These are phyloP conservation scores for Kodamaea lidongshanica DNA, from an alignment of 805 yeast genomes.

Conservation along the genomic window DNA sequence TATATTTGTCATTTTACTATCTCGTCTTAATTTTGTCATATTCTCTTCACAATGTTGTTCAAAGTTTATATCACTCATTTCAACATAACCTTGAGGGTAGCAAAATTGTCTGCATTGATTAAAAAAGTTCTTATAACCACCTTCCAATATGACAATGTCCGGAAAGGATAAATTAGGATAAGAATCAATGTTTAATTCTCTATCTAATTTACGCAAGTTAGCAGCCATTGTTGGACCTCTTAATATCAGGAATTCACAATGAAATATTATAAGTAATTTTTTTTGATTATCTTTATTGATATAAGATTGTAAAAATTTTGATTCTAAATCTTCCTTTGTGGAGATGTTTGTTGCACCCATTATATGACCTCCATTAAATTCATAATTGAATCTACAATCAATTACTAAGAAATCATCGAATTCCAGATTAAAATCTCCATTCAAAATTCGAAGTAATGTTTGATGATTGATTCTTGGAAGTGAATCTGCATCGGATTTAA, in stretches of 20 bases:
- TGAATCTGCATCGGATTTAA: conserved; percentile 44
- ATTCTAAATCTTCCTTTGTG: conserved; percentile 62
- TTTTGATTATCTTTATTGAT: conserved; percentile 9
- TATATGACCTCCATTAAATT: conserved; percentile 89
- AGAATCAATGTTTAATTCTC: conserved; percentile 60
- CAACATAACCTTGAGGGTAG: conserved; percentile 72
- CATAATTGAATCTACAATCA: conserved; percentile 92
- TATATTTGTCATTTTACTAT: conserved; percentile 35
- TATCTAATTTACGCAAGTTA: conserved; percentile 76
- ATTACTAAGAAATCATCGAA: conserved; percentile 58
- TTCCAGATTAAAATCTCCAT: conserved; percentile 41
- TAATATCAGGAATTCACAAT: conserved; percentile 89
- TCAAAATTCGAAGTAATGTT: conserved; percentile 52
- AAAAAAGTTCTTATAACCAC: conserved; percentile 83
- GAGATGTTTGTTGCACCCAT: conserved; percentile 74
- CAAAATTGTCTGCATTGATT: conserved; percentile 55
- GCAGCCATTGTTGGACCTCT: conserved; percentile 94
- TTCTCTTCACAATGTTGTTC: conserved; percentile 39
- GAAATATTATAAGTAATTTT: conserved; percentile 65
- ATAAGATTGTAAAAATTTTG: conserved; percentile 7
- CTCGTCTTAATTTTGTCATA: conserved; percentile 40
- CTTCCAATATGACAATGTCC: conserved; percentile 80
- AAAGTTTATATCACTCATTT: conserved; percentile 56
- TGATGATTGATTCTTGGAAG: conserved; percentile 61
- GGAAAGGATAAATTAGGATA: conserved; percentile 86